phyloP scores from a whole-genome alignment of 305 asterid species.

The Coffea humblotiana region DNA sequence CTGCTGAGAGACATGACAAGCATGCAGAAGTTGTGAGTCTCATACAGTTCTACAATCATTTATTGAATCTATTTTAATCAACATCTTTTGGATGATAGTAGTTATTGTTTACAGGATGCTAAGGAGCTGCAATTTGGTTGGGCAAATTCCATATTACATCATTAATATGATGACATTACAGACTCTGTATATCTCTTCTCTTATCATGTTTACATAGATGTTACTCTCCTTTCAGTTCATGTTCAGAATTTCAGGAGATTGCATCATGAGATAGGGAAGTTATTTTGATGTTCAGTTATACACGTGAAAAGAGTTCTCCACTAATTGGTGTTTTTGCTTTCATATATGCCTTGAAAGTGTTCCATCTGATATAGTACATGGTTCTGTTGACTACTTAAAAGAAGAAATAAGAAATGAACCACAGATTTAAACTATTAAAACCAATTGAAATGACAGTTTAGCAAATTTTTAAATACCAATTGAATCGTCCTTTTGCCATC shows the following conservation, averaged over 20 bases:
- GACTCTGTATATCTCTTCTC: background rate
- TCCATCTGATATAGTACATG: background rate
- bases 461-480: too few relatives aligned
- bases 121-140: constrained; percentile 10
- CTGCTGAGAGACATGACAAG: background rate
- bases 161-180: background rate
- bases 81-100: background rate
- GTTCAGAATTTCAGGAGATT: background rate
- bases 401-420: background rate
- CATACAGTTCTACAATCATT: background rate
- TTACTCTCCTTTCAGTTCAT: background rate
- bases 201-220: too few relatives aligned
- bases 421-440: too few relatives aligned
- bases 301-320: background rate
- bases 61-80: background rate
- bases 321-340: background rate
- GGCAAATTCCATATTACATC: background rate
- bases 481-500: background rate
- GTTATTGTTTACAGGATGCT: background rate
- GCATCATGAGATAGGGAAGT: constrained; percentile 22
- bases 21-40: background rate
- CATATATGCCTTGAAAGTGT: background rate
- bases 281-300: background rate
- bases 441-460: too few relatives aligned
- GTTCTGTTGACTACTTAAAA: background rate